These are phyloP conservation scores for Cryptosporidium andersoni DNA, from an alignment of 169 alveolate genomes.

Conservation along the genomic window DNA sequence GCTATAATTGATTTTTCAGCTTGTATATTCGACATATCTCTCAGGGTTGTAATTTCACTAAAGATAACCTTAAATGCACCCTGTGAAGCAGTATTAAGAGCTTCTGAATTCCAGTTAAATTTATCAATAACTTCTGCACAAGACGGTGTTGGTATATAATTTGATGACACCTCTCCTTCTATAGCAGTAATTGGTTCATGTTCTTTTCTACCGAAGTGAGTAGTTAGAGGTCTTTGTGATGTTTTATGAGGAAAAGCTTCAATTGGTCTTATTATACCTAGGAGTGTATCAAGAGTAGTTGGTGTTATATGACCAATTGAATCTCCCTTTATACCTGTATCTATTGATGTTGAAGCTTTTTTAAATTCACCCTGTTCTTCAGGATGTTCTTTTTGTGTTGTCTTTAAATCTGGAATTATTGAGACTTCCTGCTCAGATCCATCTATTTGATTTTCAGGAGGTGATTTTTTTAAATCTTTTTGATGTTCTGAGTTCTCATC, in stretches of 20 bases:
- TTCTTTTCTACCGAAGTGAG: slow-evolving; percentile 59
- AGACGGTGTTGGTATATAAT: slow-evolving; percentile 57
- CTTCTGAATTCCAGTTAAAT: slow-evolving; percentile 62
- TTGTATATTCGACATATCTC: slow-evolving; percentile 48
- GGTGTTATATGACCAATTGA: slow-evolving; percentile 39
- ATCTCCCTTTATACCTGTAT: slow-evolving; percentile 18
- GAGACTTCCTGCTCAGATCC: too few relatives aligned
- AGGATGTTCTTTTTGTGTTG: not conserved
- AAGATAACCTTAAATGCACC: slow-evolving; percentile 67
- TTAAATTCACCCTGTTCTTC: slow-evolving; percentile 1
- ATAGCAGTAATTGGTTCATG: not conserved
- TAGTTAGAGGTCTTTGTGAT: slow-evolving; percentile 15
- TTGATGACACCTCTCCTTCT: slow-evolving; percentile 13
- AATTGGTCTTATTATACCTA: slow-evolving; percentile 59
- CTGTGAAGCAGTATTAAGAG: slow-evolving; percentile 44
- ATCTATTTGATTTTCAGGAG: too few relatives aligned
- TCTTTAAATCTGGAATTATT: too few relatives aligned
- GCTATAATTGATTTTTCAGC: slow-evolving; percentile 64
- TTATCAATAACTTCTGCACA: slow-evolving; percentile 42
- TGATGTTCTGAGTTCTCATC: too few relatives aligned
- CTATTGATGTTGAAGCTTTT: slow-evolving; percentile 54
- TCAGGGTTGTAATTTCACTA: slow-evolving; percentile 41
- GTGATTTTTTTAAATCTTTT: too few relatives aligned
- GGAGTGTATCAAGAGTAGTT: slow-evolving; percentile 30
- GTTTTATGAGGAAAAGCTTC: slow-evolving; percentile 26